Percentiles rank a stretch among this genome's conserved stretches.
phyloP scores from a whole-genome alignment of 2,329 filamentous ascomycete genomes.

The Aspergillus amoenus region DNA sequence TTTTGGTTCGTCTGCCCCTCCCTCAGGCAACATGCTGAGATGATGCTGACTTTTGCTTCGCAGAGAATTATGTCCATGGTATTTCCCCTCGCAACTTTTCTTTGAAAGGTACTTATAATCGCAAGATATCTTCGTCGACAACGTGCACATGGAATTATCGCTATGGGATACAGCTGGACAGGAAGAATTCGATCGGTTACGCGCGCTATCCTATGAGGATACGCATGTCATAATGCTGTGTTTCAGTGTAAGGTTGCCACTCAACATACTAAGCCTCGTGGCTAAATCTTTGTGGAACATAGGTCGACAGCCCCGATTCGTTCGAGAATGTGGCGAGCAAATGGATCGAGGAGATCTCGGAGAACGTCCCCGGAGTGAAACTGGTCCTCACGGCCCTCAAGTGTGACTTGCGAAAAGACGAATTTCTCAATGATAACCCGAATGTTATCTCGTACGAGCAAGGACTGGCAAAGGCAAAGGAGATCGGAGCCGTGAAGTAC shows the following conservation, averaged over 20 bases:
- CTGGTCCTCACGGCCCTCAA: constrained; percentile 94
- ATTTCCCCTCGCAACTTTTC: constrained; percentile 32
- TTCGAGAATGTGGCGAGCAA: constrained; percentile 98
- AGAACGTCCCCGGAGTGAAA: constrained; percentile 95
- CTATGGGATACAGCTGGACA: constrained; percentile 98
- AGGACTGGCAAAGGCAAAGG: constrained; percentile 84
- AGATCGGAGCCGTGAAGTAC: constrained; percentile 90
- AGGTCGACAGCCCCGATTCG: constrained; percentile 90
- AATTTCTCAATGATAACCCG: constrained; percentile 67
- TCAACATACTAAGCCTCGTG: neutral
- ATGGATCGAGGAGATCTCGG: constrained; percentile 96
- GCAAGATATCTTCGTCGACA: constrained; percentile 95
- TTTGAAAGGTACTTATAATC: constrained; percentile 20
- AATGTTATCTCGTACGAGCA: constrained; percentile 78
- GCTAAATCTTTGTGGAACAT: constrained; percentile 10
- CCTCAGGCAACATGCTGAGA: neutral
- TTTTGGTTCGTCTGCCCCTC: constrained; percentile 57
- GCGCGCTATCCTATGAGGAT: constrained; percentile 95
- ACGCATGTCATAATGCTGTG: constrained; percentile 99
- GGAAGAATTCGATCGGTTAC: constrained; percentile 96
- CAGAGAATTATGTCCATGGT: constrained; percentile 98
- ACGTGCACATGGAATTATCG: constrained; percentile 92
- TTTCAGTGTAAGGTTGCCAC: constrained; percentile 66
- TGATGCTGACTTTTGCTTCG: constrained; percentile 26
- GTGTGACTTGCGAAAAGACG: constrained; percentile 87